Percentiles rank a stretch among this genome's conserved stretches.
Evolutionary conservation across 768 basidiomycete species (phyloP).

Genomic region (Cantharellus cinnabarinus): DNA sequence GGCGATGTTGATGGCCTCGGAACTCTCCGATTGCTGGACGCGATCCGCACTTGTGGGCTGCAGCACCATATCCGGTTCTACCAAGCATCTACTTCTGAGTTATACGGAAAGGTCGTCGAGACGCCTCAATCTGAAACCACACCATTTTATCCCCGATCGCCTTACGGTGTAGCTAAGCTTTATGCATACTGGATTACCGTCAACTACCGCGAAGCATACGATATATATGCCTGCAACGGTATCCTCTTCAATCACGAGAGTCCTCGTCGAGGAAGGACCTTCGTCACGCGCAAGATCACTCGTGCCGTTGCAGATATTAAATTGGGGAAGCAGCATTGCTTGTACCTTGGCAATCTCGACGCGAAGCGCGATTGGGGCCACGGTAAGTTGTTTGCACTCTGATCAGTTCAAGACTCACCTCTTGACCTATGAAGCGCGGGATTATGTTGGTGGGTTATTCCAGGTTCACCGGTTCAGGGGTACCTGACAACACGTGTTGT

Average conservation of each 20-base stretch:
- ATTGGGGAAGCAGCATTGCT: slow-evolving; percentile 68
- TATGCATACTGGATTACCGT: slow-evolving; percentile 83
- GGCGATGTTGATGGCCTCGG: slow-evolving; percentile 93
- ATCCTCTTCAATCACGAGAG: slow-evolving; percentile 98
- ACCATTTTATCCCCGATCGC: slow-evolving; percentile 95
- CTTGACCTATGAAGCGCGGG: background rate
- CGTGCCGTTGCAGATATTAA: slow-evolving; percentile 84
- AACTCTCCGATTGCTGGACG: slow-evolving; percentile 87
- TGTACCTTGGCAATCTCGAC: slow-evolving; percentile 89
- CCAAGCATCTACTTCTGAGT: slow-evolving; percentile 91
- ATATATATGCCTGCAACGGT: slow-evolving; percentile 91
- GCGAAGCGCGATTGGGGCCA: slow-evolving; percentile 97
- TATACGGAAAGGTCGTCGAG: slow-evolving; percentile 92
- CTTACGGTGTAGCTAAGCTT: slow-evolving; percentile 90
- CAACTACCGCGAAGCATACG: slow-evolving; percentile 88
- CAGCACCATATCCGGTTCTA: slow-evolving; percentile 90
- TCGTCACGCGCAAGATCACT: slow-evolving; percentile 89
- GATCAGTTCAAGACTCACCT: background rate
- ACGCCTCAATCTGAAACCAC: slow-evolving; percentile 91
- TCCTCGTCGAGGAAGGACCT: slow-evolving; percentile 81
- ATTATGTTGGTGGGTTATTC: background rate
- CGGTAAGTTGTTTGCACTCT: slow-evolving; percentile 24
- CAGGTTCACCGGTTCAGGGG: background rate
- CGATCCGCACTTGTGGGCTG: slow-evolving; percentile 86
- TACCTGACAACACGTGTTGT: background rate